Conservation (phyloP, 2,329 filamentous ascomycete species). For the Talaromyces sp. region DNA sequence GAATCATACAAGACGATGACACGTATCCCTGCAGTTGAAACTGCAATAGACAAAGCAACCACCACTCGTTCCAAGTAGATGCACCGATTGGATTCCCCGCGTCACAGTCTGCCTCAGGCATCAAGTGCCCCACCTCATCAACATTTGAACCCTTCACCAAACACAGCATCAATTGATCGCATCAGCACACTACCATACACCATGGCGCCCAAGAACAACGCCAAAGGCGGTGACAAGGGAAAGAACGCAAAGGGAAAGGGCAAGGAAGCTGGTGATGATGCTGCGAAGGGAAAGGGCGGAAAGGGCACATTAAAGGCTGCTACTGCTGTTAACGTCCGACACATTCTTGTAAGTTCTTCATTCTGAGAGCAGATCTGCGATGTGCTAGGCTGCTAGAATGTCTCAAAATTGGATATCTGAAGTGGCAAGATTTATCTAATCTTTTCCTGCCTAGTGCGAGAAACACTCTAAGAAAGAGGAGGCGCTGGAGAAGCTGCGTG, state of each 20-base stretch:
- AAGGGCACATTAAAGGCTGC: slow-evolving; percentile 58
- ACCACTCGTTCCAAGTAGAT: too few relatives aligned
- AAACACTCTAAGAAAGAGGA: slow-evolving; percentile 69
- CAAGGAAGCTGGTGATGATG: slow-evolving; percentile 40
- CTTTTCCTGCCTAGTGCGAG: slow-evolving; percentile 50
- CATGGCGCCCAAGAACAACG: slow-evolving; percentile 50
- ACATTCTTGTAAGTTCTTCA: slow-evolving; percentile 57
- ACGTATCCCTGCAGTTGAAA: too few relatives aligned
- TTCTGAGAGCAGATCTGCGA: too few relatives aligned
- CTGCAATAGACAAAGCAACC: too few relatives aligned
- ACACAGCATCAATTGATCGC: not conserved
- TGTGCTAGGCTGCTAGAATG: too few relatives aligned
- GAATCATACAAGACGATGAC: too few relatives aligned
- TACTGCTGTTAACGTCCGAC: slow-evolving; percentile 65
- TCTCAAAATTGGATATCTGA: too few relatives aligned
- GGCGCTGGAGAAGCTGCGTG: slow-evolving; percentile 61
- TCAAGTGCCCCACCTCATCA: slow-evolving; percentile 2
- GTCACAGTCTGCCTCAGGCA: slow-evolving; percentile 7
- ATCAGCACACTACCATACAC: not conserved
- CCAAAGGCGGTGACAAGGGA: slow-evolving; percentile 39
- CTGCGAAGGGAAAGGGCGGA: slow-evolving; percentile 35
- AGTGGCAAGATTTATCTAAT: not conserved
- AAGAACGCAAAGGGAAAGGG: slow-evolving; percentile 37
- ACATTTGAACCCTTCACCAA: not conserved
- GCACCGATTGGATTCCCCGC: not conserved